These are phyloP conservation scores for Erythrophleum fordii DNA, from an alignment of 306 rosid species.

Conservation along the genomic window DNA sequence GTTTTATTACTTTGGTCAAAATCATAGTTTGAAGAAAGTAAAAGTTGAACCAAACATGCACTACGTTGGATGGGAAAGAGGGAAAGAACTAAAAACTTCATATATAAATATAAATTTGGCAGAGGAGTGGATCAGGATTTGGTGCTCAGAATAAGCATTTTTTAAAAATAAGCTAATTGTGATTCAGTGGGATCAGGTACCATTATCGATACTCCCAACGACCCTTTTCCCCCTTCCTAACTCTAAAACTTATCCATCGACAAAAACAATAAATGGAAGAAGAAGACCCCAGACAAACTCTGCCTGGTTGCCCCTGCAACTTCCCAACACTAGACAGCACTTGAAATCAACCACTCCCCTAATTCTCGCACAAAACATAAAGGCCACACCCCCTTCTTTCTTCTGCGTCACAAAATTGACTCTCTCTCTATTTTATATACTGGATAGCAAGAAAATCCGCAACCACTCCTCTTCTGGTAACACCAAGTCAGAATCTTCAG, in stretches of 20 bases:
- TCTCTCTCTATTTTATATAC: background rate
- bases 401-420: slow-evolving; percentile 12
- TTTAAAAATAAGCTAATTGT: background rate
- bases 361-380: background rate
- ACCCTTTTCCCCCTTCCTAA: slow-evolving; percentile 21
- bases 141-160: slow-evolving; percentile 52
- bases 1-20: no score
- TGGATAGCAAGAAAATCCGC: background rate
- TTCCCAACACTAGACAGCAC: slow-evolving; percentile 27
- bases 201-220: slow-evolving; percentile 37
- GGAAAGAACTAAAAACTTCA: slow-evolving; percentile 1
- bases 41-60: no score
- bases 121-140: slow-evolving; percentile 44
- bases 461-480: background rate
- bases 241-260: slow-evolving; percentile 17
- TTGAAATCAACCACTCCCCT: slow-evolving; percentile 17
- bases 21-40: no score
- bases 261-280: slow-evolving; percentile 42
- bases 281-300: slow-evolving; percentile 40
- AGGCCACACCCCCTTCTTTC: background rate
- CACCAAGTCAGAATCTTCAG: background rate
- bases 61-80: background rate
- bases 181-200: slow-evolving; percentile 55
- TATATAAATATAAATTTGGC: background rate
- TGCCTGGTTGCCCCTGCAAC: slow-evolving; percentile 21